A percentile compares a stretch with the other conserved stretches of the same genome.
Evolutionary conservation across 306 rosid species (phyloP).

Genomic region (Vachellia collinsii): DNA sequence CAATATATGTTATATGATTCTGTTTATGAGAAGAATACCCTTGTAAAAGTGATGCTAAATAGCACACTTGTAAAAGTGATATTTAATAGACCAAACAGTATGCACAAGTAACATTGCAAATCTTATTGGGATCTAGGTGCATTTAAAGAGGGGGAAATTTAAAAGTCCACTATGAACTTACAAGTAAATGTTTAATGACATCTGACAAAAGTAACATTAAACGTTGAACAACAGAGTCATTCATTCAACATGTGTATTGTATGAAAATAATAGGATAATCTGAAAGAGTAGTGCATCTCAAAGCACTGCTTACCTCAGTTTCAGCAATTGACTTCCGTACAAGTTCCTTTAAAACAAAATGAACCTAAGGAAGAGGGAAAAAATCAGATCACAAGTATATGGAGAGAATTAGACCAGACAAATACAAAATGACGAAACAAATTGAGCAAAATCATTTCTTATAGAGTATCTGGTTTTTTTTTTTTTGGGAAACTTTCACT

Average conservation of each 20-base stretch:
- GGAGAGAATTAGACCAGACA: not conserved
- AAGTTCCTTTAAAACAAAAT: conserved; percentile 91
- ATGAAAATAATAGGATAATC: conserved; percentile 15
- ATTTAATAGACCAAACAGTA: not conserved
- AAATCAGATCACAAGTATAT: conserved; percentile 16
- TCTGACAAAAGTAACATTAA: no score
- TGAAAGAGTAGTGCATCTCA: conserved; percentile 20
- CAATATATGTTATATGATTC: not conserved
- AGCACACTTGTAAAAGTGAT: no score
- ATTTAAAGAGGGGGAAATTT: no score
- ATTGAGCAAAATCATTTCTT: conserved; percentile 19
- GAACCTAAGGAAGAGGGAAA: conserved; percentile 66
- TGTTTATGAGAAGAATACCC: not conserved
- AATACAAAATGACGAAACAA: not conserved
- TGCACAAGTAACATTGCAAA: not conserved
- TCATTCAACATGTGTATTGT: not conserved
- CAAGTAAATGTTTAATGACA: no score
- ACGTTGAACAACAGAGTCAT: no score
- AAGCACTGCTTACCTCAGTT: conserved; percentile 70
- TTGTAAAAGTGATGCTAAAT: not conserved
- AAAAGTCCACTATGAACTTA: not conserved
- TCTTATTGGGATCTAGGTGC: not conserved
- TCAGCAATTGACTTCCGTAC: conserved; percentile 93
- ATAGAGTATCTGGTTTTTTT: conserved; percentile 4
- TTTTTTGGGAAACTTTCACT: not conserved